Evolutionary conservation across 2,329 filamentous ascomycete genomes (phyloP), one percentile per base, ranked within the genome.

Genomic region (Ceratocystis ficicola): DNA sequence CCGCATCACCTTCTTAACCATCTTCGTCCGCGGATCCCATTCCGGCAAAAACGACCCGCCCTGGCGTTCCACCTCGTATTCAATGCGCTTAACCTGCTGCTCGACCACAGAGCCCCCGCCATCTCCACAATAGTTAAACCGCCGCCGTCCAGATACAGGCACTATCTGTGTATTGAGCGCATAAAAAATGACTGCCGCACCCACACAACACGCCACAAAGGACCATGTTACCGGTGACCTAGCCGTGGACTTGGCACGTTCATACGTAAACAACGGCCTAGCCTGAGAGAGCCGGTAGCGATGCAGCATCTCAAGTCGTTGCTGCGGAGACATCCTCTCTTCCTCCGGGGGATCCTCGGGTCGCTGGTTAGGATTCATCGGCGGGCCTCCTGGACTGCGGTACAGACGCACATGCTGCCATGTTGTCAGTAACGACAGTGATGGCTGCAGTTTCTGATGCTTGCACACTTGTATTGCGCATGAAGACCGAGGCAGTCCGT

Each of bases 61-160:
- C 64, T 82, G 80, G 36, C 79, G 73, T 70, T 81, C 72, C 10
- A 83, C 74, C 67, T 83, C 77, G 69, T 76, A 76, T 68, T 87
- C 77, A 15, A 89, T 78, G 66, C 80, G 75, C 68, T 80, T 75
- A 70, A 86, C 84, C 71, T 84, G 77, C 66, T 79, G 73, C 62
- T 81, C 78, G 64, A 89, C 84, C 5, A 78, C 73, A 25, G 78
- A 77, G 1, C 67, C 66, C 2, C 50, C 66, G 15, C 69, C 69
- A 5, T 83, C 77, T 44, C 77, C 77, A 68, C 85, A 81, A 72
- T 84, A 83, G 73, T 91, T 92, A 80, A 93, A 93, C 44, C 89
- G 81, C 70, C 79, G 79, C 7, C 89, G 82, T 0, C 87, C 86
- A 4, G 85, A 87, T 5, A 90, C 81, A 1, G 88, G 88, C 15